Evolutionary conservation across 179 eudicot genomes (phyloP).

Genomic region (Silene coronaria): DNA sequence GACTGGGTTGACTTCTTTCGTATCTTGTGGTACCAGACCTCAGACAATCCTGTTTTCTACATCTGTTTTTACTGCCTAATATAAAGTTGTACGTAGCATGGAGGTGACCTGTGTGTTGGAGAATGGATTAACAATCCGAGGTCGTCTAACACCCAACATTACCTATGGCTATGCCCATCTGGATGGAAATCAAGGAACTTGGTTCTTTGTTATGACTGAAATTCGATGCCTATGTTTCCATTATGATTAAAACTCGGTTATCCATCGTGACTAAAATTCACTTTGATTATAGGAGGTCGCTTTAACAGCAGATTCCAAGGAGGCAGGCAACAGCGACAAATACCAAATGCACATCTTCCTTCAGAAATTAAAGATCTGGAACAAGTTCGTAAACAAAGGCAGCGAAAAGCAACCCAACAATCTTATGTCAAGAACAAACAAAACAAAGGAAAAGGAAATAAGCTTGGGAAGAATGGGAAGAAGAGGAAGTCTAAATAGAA

Average conservation of each 20-base stretch:
- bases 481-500: slow-evolving; percentile 27
- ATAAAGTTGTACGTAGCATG: too few relatives aligned
- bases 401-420: slow-evolving; percentile 55
- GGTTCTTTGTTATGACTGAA: too few relatives aligned
- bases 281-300: slow-evolving; percentile 40
- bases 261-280: not conserved
- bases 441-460: slow-evolving; percentile 60
- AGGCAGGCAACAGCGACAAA: slow-evolving; percentile 36
- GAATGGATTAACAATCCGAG: too few relatives aligned
- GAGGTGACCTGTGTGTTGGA: too few relatives aligned
- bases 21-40: not conserved
- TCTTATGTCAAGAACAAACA: slow-evolving; percentile 55
- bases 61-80: too few relatives aligned
- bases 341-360: slow-evolving; percentile 80
- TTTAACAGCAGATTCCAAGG: slow-evolving; percentile 47
- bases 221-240: too few relatives aligned
- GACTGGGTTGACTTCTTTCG: too few relatives aligned
- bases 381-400: slow-evolving; percentile 83
- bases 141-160: too few relatives aligned
- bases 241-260: not conserved
- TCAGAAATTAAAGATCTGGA: slow-evolving; percentile 76
- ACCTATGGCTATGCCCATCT: not conserved
- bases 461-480: slow-evolving; percentile 48
- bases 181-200: not conserved
- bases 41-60: too few relatives aligned